These are phyloP conservation scores for Harringtonia lauricola DNA, from an alignment of 2,329 filamentous ascomycete species.

Conservation along the genomic window DNA sequence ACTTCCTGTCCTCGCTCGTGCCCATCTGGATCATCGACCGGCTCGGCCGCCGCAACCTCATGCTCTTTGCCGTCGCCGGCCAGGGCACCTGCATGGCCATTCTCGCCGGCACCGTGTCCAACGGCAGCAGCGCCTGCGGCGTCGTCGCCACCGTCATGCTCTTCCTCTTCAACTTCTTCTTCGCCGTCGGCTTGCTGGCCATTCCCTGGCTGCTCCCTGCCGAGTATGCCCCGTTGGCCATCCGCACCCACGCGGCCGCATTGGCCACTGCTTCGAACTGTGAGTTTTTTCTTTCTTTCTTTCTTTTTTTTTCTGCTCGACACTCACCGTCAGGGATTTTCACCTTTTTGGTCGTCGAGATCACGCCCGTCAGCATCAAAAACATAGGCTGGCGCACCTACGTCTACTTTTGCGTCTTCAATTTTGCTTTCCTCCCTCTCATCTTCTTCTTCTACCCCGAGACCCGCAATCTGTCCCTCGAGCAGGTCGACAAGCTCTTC, in stretches of 20 bases:
- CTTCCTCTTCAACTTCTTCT: conserved; percentile 21
- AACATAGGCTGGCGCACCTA: conserved; percentile 40
- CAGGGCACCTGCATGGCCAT: conserved; percentile 63
- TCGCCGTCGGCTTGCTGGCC: conserved; percentile 21
- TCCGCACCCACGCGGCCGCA: conserved; percentile 10
- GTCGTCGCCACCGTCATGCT: conserved; percentile 54
- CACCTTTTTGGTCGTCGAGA: conserved; percentile 23
- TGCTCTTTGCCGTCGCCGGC: conserved; percentile 55
- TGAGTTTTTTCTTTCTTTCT: neutral
- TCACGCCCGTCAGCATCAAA: conserved; percentile 24
- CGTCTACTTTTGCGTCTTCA: conserved; percentile 39
- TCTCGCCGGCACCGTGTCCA: conserved; percentile 27
- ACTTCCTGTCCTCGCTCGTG: conserved; percentile 6
- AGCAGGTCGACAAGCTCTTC: conserved; percentile 34
- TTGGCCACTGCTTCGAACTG: conserved; percentile 3
- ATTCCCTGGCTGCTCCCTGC: conserved; percentile 30
- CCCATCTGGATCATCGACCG: conserved; percentile 39
- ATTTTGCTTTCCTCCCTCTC: conserved; percentile 31
- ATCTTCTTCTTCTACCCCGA: conserved; percentile 39
- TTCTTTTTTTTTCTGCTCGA: neutral
- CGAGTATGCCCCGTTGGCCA: conserved; percentile 15
- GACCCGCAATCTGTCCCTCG: conserved; percentile 17
- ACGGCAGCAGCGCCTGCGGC: conserved; percentile 32
- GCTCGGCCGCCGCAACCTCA: conserved; percentile 57
- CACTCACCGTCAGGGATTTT: conserved; percentile 2